These are phyloP conservation scores for Corymbia citriodora DNA, from an alignment of 441 rosid genomes.

Conservation along the genomic window DNA sequence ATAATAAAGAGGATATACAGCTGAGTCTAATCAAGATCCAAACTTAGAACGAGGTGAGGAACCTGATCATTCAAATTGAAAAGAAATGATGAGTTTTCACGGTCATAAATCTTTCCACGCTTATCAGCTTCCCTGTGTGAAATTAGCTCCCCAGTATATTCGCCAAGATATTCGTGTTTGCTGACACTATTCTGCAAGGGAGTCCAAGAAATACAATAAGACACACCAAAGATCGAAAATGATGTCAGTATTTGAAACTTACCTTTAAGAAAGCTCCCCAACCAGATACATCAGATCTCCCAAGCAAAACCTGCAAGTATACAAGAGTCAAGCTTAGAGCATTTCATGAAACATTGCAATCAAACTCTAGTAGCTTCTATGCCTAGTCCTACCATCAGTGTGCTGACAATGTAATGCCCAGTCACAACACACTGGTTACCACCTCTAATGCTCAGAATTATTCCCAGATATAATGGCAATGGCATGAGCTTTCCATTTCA, in stretches of 20 bases:
- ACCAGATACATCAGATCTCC: conserved; percentile 94
- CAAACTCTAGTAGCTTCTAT: neutral
- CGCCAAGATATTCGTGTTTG: conserved; percentile 96
- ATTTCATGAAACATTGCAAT: neutral
- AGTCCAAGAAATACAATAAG: neutral
- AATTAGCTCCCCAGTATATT: conserved; percentile 97
- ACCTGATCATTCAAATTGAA: conserved; percentile 98
- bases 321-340: neutral
- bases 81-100: conserved; percentile 96
- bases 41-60: conserved; percentile 7
- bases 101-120: conserved; percentile 97
- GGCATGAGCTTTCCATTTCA: neutral
- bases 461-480: neutral
- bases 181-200: conserved; percentile 78
- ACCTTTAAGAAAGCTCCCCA: conserved; percentile 99
- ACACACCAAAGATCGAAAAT: neutral
- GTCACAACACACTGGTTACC: neutral
- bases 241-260: neutral
- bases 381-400: neutral
- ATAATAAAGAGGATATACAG: neutral
- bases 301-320: conserved; percentile 76
- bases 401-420: neutral
- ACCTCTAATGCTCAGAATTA: neutral
- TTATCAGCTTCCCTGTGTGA: conserved; percentile 98
- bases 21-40: neutral